Percentiles rank a stretch among this genome's conserved stretches.
Conservation (phyloP, 1,284 basidiomycete genomes). For the Microbotryum silenes-acaulis region DNA sequence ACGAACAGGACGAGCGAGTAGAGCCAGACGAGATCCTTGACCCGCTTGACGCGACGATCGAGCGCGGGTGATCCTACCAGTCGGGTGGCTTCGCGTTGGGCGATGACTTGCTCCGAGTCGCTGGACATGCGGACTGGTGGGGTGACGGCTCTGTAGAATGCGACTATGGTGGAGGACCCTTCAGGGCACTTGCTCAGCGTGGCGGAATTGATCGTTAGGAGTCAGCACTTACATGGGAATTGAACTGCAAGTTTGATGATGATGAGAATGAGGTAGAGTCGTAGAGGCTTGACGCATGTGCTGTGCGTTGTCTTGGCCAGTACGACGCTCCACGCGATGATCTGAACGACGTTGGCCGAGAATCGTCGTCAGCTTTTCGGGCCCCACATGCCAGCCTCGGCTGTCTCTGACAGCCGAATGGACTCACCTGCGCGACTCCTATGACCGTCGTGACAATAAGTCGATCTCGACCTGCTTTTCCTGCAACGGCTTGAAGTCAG, state of each 20-base stretch:
- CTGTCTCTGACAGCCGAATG: too few species aligned
- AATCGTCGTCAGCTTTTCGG: conserved; percentile 1
- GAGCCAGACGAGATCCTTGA: conserved; percentile 22
- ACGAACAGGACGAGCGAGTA: conserved; percentile 29
- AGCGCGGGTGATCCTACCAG: conserved; percentile 17
- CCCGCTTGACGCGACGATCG: conserved; percentile 21
- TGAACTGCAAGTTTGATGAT: conserved; percentile 23
- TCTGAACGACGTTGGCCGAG: conserved; percentile 15
- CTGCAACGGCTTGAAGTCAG: too few species aligned
- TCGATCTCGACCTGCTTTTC: too few species aligned
- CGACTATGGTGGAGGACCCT: background rate
- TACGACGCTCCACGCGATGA: conserved; percentile 30
- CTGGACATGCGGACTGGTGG: conserved; percentile 4
- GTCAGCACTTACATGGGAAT: conserved; percentile 17
- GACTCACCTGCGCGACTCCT: too few species aligned
- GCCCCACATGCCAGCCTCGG: too few species aligned
- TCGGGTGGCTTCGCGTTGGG: conserved; percentile 20
- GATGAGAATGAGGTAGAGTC: conserved; percentile 27
- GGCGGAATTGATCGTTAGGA: background rate
- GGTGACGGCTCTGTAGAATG: conserved; percentile 22
- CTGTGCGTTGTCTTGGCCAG: conserved; percentile 15
- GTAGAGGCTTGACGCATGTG: conserved; percentile 29
- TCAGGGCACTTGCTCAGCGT: background rate
- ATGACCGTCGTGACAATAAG: too few species aligned
- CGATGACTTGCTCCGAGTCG: conserved; percentile 15